Percentiles rank a stretch among this genome's conserved stretches.
These are phyloP conservation scores for Aspergillus sp. DNA, from an alignment of 2,329 filamentous ascomycete genomes.

Conservation along the genomic window DNA sequence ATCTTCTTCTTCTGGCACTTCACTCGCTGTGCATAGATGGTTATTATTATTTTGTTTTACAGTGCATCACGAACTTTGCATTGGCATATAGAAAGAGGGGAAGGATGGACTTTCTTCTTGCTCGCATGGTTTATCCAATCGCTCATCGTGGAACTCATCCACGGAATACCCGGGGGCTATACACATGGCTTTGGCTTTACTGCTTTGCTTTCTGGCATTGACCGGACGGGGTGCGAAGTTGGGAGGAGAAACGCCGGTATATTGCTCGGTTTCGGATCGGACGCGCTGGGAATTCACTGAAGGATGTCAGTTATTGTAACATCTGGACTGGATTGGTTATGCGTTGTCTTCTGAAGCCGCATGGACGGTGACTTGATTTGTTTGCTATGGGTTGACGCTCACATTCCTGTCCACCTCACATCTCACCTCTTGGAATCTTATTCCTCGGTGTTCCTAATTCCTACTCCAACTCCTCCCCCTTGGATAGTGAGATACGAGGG, in stretches of 20 bases:
- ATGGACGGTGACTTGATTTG: not conserved
- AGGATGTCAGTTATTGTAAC: not conserved
- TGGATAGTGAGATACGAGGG: conserved; percentile 6
- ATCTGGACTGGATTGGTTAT: not conserved
- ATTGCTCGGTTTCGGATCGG: not conserved
- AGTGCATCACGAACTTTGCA: conserved; percentile 29
- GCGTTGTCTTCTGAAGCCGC: not conserved
- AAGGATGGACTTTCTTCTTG: conserved; percentile 14
- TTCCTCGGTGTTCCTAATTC: not conserved
- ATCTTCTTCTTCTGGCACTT: conserved; percentile 29
- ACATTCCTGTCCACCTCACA: not conserved
- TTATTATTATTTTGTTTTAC: conserved; percentile 23
- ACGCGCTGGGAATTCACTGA: not conserved
- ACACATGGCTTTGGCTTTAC: not conserved
- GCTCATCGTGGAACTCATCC: conserved; percentile 4
- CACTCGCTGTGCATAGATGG: conserved; percentile 41
- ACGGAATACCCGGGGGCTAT: conserved; percentile 3
- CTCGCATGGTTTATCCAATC: conserved; percentile 11
- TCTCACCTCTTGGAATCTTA: not conserved
- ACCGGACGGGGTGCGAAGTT: not conserved
- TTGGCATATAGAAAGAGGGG: conserved; percentile 33
- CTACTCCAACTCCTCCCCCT: not conserved
- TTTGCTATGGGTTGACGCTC: conserved; percentile 8
- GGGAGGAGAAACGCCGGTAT: not conserved
- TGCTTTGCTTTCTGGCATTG: conserved; percentile 10